Percentiles rank a stretch among this genome's conserved stretches.
Conservation (phyloP, 257 asterid species). For the Catharanthus roseus region DNA sequence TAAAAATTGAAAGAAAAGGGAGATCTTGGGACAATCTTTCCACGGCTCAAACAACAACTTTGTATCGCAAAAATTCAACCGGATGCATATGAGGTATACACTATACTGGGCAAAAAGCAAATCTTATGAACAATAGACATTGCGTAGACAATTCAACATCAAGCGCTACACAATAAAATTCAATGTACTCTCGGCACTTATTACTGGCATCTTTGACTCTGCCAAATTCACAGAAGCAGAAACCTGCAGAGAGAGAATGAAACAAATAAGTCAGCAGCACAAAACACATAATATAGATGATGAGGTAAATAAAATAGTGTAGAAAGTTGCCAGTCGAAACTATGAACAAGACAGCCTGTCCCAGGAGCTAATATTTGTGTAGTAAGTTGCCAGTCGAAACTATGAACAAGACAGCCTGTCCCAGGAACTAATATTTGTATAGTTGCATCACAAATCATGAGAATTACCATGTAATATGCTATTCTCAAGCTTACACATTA, state of each 20-base stretch:
- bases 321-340: no score
- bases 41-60: neutral
- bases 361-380: no score
- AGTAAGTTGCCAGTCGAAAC: neutral
- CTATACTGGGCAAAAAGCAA: neutral
- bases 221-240: slow-evolving; percentile 30
- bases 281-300: neutral
- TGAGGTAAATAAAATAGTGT: neutral
- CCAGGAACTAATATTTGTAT: neutral
- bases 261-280: neutral
- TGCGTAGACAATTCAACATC: neutral
- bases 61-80: neutral
- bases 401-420: neutral
- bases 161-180: slow-evolving; percentile 18
- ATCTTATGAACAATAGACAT: neutral
- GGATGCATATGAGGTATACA: neutral
- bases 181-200: slow-evolving; percentile 30
- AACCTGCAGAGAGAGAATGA: slow-evolving; percentile 13
- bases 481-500: no score
- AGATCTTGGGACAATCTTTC: neutral
- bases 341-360: no score
- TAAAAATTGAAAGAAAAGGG: neutral
- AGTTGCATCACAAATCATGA: neutral
- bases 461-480: no score
- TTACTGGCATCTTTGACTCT: slow-evolving; percentile 20